A percentile compares a stretch with the other conserved stretches of the same genome.
These are phyloP conservation scores for Crithidia thermophila DNA, from an alignment of 208 protist genomes.

Conservation along the genomic window DNA sequence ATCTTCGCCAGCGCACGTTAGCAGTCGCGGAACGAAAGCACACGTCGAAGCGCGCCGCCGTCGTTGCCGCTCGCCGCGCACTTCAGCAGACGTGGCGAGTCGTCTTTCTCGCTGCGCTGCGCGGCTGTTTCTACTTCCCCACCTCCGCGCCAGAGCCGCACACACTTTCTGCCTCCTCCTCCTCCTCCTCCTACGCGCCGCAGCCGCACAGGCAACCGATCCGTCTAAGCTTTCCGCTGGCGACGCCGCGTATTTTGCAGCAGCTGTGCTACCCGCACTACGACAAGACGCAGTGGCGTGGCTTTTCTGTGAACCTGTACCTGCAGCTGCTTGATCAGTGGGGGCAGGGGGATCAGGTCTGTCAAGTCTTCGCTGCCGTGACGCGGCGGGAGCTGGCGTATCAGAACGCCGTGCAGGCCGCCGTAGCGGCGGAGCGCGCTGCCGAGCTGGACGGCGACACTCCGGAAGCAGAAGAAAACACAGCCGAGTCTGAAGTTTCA, in stretches of 20 bases:
- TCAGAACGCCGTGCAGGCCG: constrained; percentile 20
- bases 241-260: constrained; percentile 8
- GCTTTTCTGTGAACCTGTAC: constrained; percentile 50
- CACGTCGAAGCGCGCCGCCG: background rate
- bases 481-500: background rate
- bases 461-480: background rate
- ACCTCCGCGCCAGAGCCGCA: background rate
- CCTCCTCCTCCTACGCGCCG: too few species aligned
- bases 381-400: constrained; percentile 29
- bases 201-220: background rate
- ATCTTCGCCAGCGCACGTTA: constrained; percentile 1
- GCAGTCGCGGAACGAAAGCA: background rate
- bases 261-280: constrained; percentile 31
- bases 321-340: constrained; percentile 58
- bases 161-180: background rate
- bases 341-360: constrained; percentile 41
- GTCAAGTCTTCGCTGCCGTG: constrained; percentile 41
- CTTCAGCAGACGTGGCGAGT: constrained; percentile 21
- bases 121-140: constrained; percentile 7
- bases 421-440: constrained; percentile 7
- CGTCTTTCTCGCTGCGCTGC: constrained; percentile 14
- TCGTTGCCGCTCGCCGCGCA: background rate
- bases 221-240: background rate
- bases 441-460: background rate
- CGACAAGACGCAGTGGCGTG: constrained; percentile 36